Percentiles rank a stretch among this genome's conserved stretches.
These are phyloP conservation scores for Fraxinus ornus DNA, from an alignment of 305 asterid species.

Conservation along the genomic window DNA sequence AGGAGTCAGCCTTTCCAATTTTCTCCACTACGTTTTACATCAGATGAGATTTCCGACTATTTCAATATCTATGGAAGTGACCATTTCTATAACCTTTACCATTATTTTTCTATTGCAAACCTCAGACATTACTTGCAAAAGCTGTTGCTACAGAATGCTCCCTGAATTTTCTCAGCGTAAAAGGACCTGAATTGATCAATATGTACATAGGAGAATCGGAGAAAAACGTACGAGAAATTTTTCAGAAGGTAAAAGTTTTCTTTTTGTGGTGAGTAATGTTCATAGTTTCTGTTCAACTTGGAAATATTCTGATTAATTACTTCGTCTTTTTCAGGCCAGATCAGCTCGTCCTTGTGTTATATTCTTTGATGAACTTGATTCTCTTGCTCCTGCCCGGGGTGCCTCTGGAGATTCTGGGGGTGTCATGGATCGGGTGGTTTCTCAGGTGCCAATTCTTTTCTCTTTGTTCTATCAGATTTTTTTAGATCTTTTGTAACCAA, in stretches of 20 bases:
- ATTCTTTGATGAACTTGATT: slow-evolving; percentile 96
- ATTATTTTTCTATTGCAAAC: slow-evolving; percentile 25
- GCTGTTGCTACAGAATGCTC: slow-evolving; percentile 99
- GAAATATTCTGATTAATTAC: slow-evolving; percentile 19
- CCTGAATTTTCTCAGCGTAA: slow-evolving; percentile 86
- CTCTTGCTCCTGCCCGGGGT: slow-evolving; percentile 99
- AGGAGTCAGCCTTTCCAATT: slow-evolving; percentile 8
- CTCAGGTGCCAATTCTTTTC: slow-evolving; percentile 58
- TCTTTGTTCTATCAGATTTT: background rate
- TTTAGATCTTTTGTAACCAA: background rate
- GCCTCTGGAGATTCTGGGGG: slow-evolving; percentile 99
- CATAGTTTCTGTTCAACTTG: background rate
- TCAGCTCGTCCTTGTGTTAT: slow-evolving; percentile 99
- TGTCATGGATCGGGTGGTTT: slow-evolving; percentile 96
- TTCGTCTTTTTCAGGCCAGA: slow-evolving; percentile 64
- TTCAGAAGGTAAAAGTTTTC: slow-evolving; percentile 70
- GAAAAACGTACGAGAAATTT: slow-evolving; percentile 89
- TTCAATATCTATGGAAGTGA: background rate
- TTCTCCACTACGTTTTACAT: slow-evolving; percentile 6
- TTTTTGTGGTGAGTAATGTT: background rate
- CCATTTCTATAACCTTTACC: slow-evolving; percentile 15
- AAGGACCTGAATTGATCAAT: slow-evolving; percentile 97
- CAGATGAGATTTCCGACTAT: background rate
- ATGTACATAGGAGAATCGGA: slow-evolving; percentile 99
- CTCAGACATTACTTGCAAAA: slow-evolving; percentile 93